Base-by-base conservation (phyloP, 257 asterid species). In the Lantana camara region DNA sequence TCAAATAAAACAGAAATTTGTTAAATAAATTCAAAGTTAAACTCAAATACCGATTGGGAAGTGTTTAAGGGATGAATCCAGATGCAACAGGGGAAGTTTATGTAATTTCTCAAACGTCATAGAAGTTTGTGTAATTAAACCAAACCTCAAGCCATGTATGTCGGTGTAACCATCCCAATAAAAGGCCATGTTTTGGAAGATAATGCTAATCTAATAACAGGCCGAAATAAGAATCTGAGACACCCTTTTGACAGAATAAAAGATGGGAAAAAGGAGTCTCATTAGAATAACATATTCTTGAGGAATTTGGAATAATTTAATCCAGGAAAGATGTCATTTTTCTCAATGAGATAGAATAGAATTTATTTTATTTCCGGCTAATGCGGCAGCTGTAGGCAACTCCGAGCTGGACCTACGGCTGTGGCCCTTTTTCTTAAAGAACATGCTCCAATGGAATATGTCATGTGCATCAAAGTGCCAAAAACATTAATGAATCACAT, bases 361-460 rank as follows among this genome's bases (percentile, higher is more conserved):
- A 46, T 19, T 51, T n/a, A 7, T 30, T 20, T 53, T 40, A 9
- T 20, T 53, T 40, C 14, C 30, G 19, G 44, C 58, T 16, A 59
- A 66, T 22, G 48, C 34, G 37, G 41, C 53, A 41, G 59, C 29
- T 41, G 68, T 3, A 32, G 41, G 34, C 55, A 37, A 37, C 56
- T 49, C 41, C 21, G 4, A 23, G 9, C 32, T 62, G 59, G 46
- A 14, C 49, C 61, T 30, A 42, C 23, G 9, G 9, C 32, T 3
- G 20, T 41, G 29, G 59, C n/a, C 51, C 20, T 50, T 27, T 67
- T 57, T 32, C 23, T 57, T 44, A 41, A 40, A 23, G 67, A 58
- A 44, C 19, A 59, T 52, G 69, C 80, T n/a, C n/a, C n/a, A n/a
- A 67, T 51, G 73, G 84, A 71, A 67, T 75, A 65, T 63, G 40